phyloP scores from a whole-genome alignment of 306 rosid genomes.

The Glycyrrhiza uralensis region DNA sequence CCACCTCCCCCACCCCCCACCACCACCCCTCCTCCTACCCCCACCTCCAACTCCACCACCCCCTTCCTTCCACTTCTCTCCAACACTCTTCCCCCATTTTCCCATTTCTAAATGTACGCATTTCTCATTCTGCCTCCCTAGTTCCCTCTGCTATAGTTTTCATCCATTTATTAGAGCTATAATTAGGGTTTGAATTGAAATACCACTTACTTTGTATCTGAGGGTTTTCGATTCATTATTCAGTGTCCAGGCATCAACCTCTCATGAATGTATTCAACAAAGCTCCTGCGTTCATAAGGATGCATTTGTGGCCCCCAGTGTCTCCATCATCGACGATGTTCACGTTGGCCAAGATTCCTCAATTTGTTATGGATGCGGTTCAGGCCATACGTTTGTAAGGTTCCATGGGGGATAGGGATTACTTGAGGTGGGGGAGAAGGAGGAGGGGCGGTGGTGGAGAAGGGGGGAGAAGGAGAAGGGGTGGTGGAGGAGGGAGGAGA shows the following conservation, averaged over 20 bases:
- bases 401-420: too few species aligned
- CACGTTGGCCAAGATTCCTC: constrained; percentile 73
- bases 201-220: background rate
- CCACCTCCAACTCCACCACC: too few species aligned
- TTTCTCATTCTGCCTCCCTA: background rate
- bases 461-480: too few species aligned
- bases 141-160: background rate
- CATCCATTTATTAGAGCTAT: background rate
- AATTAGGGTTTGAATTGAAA: constrained; percentile 22
- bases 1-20: too few species aligned
- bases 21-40: too few species aligned
- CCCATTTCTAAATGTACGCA: background rate
- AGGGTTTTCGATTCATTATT: background rate
- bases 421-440: too few species aligned
- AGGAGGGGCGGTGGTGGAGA: too few species aligned
- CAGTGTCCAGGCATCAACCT: constrained; percentile 92
- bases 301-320: constrained; percentile 90
- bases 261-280: constrained; percentile 84
- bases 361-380: constrained; percentile 95
- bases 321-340: constrained; percentile 78
- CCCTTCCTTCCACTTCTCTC: background rate
- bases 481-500: too few species aligned
- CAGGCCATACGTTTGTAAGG: too few species aligned
- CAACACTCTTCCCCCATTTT: background rate
- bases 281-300: constrained; percentile 73